Evolutionary conservation across 768 basidiomycete genomes (phyloP).

Genomic region (Boletus rex-veris): DNA sequence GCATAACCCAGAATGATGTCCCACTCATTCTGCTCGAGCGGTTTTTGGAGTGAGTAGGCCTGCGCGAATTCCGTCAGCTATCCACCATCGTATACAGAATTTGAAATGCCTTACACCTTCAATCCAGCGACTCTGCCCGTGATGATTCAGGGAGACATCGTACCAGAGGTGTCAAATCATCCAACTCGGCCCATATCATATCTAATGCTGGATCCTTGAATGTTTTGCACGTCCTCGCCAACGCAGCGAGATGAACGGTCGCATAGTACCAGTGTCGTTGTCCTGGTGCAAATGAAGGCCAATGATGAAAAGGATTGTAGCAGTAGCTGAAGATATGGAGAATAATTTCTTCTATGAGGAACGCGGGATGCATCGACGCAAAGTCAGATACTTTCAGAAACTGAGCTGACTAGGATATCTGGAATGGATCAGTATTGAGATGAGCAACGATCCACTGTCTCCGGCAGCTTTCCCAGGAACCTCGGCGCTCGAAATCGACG

Average conservation of each 20-base stretch:
- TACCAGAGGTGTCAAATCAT: constrained; percentile 8
- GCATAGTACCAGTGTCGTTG: not conserved
- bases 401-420: no score
- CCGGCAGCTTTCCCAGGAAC: no score
- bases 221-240: constrained; percentile 11
- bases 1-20: constrained; percentile 7
- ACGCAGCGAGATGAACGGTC: not conserved
- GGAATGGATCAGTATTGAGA: no score
- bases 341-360: constrained; percentile 10
- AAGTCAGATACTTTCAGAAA: no score
- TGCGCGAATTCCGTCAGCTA: not conserved
- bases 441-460: no score
- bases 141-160: constrained; percentile 3
- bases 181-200: constrained; percentile 11
- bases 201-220: constrained; percentile 14
- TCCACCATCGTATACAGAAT: not conserved
- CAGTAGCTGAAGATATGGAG: constrained; percentile 11
- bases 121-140: not conserved
- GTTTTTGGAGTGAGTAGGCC: not conserved
- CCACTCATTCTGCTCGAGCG: constrained; percentile 3
- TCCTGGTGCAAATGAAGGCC: not conserved
- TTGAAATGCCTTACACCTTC: constrained; percentile 4
- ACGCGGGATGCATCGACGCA: constrained; percentile 3
- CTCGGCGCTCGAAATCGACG: no score
- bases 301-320: not conserved